Evolutionary conservation across 352 stramenopile species (phyloP).

Genomic region (Elongisporangium undulatum): DNA sequence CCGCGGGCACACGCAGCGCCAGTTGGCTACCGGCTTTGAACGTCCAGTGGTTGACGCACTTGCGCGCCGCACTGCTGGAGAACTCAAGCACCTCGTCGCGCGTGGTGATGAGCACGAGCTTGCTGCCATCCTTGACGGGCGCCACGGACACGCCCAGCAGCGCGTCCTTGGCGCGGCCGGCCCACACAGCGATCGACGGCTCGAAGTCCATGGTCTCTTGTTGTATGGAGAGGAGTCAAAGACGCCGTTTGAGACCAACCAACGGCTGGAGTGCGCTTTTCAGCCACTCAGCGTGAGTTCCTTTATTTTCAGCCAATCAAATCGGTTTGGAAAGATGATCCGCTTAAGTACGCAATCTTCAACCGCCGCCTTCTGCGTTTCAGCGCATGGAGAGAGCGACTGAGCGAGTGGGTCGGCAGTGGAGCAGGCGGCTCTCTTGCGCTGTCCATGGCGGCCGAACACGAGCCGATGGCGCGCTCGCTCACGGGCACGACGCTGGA

Average conservation of each 20-base stretch:
- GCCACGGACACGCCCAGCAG: constrained; percentile 38
- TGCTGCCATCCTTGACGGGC: constrained; percentile 41
- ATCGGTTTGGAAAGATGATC: neutral
- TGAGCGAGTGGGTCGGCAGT: neutral
- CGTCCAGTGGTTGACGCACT: constrained; percentile 77
- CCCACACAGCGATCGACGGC: constrained; percentile 55
- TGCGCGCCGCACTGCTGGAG: constrained; percentile 39
- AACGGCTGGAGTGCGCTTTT: constrained; percentile 12
- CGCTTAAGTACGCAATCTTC: neutral
- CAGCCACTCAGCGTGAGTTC: neutral
- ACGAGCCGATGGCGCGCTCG: neutral
- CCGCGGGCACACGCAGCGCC: constrained; percentile 43
- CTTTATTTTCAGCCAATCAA: neutral
- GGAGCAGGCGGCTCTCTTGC: neutral
- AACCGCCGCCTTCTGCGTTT: neutral
- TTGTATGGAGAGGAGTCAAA: neutral
- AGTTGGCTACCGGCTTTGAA: constrained; percentile 47
- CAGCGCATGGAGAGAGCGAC: neutral
- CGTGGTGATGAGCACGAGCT: constrained; percentile 61
- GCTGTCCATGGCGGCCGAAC: neutral
- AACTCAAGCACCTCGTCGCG: constrained; percentile 65
- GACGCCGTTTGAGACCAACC: constrained; percentile 10
- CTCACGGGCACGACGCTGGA: constrained; percentile 12
- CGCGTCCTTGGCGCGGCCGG: constrained; percentile 41
- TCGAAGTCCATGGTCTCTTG: constrained; percentile 63